These are phyloP conservation scores for Artemisia tridentata DNA, from an alignment of 129 eudicot species.

Conservation along the genomic window DNA sequence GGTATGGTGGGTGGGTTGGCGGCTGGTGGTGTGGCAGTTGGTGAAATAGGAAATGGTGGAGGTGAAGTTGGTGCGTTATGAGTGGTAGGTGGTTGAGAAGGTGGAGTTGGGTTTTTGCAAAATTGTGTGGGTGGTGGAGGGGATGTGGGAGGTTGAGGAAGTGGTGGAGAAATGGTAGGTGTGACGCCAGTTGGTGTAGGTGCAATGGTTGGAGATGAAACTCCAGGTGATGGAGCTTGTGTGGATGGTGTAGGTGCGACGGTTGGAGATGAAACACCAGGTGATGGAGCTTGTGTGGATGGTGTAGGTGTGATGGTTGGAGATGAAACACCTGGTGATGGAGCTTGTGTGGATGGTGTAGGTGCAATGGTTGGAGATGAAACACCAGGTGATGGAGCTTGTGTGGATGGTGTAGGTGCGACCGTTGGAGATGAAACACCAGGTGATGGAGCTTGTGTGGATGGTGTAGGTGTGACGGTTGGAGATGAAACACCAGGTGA, in stretches of 20 bases:
- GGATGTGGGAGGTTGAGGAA: not conserved
- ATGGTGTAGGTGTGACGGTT: not conserved
- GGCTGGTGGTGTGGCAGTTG: not conserved
- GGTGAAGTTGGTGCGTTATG: not conserved
- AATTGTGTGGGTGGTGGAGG: too few species aligned
- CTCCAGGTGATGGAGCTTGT: not conserved
- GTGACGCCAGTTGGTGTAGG: not conserved
- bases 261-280: not conserved
- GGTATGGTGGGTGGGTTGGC: too few species aligned
- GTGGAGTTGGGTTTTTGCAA: not conserved
- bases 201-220: not conserved
- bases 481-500: not conserved
- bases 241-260: not conserved
- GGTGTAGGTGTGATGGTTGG: not conserved
- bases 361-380: not conserved
- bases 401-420: not conserved
- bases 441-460: not conserved
- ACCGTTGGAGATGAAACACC: not conserved
- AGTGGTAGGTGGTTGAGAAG: slow-evolving; percentile 4
- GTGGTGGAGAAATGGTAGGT: not conserved
- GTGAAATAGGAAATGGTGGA: slow-evolving; percentile 1
- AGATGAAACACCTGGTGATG: too few species aligned
- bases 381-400: not conserved
- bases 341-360: slow-evolving; percentile 1
- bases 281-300: too few species aligned